Conservation (phyloP, 306 rosid species). For the Quercus cerris region DNA sequence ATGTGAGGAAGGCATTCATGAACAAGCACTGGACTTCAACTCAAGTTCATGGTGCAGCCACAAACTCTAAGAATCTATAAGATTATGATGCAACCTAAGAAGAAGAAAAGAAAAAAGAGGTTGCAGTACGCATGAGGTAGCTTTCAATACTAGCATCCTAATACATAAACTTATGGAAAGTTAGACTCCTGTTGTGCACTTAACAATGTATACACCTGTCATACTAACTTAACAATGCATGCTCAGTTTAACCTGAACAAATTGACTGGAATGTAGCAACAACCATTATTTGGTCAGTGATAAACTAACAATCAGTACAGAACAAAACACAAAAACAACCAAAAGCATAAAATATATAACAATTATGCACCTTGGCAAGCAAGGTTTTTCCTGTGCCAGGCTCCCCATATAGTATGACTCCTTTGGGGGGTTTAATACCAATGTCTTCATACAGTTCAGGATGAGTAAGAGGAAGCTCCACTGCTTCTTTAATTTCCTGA, state of each 20-base stretch:
- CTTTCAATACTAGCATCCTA: too few relatives aligned
- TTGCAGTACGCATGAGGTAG: too few relatives aligned
- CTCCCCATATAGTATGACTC: constrained; percentile 52
- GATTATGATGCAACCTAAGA: not conserved
- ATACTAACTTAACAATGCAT: too few relatives aligned
- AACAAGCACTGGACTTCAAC: not conserved
- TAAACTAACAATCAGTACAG: not conserved
- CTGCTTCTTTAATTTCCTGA: constrained; percentile 64
- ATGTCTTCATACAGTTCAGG: constrained; percentile 62
- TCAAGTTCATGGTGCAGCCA: not conserved
- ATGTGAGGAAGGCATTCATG: not conserved
- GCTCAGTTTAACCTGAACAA: not conserved
- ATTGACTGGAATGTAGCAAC: not conserved
- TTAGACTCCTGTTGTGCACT: too few relatives aligned
- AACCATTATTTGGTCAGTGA: not conserved
- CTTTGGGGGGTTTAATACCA: constrained; percentile 66
- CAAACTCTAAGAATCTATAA: not conserved
- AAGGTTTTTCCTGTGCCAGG: constrained; percentile 70
- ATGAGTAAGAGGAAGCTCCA: constrained; percentile 65
- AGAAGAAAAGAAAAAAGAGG: too few relatives aligned
- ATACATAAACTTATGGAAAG: too few relatives aligned
- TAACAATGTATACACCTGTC: too few relatives aligned
- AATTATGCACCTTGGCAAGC: constrained; percentile 48
- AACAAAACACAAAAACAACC: not conserved
- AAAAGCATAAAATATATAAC: not conserved